Evolutionary conservation across 306 rosid genomes (phyloP), one percentile per base, ranked within the genome.

Genomic region (Quercus bicolor): DNA sequence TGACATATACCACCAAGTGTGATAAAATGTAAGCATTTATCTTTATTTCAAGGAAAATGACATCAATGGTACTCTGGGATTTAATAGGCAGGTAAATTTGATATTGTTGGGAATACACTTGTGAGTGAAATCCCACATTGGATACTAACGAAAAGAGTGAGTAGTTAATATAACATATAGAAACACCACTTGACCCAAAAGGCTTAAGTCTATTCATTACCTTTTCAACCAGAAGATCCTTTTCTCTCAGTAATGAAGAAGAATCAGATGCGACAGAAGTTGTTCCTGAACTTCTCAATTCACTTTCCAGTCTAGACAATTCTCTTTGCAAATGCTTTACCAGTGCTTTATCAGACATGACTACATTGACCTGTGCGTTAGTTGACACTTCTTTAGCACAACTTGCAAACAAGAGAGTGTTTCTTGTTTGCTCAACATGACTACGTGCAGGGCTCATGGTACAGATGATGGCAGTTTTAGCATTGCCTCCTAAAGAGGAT

Each of bases 371-470:
- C 77, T 88, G 95, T 75, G 99, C 99, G 70, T 86, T 90, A 52
- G 98, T 96, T 68, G 90, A 23, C 78, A 96, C 97, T 85, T 96
- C 99, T 82, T 90, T 96, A 56, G 98, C 99, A 85, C 99, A 93
- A 57, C 98, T 90, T 79, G 99, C 99, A 82, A 96, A 96, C 85
- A 96, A 88, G 75, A 96, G 98, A n/a, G 99, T 93, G 82, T 96
- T 96, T 87, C 99, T 88, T 77, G 92, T 89, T 78, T 96, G 99
- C 81, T 96, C 99, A 73, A 89, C 97, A 72, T 91, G 98, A 84
- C 88, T 84, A 77, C 90, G 78, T 61, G 98, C 96, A 83, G 99
- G 99, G 86, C 99, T 93, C 97, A 96, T 87, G 78, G 97, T 96
- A 85, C 99, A 96, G 70, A 96, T 96, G 77, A 96, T 88, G 76